Conservation (phyloP, 2,329 filamentous ascomycete genomes). For the Penicillium sp. region DNA sequence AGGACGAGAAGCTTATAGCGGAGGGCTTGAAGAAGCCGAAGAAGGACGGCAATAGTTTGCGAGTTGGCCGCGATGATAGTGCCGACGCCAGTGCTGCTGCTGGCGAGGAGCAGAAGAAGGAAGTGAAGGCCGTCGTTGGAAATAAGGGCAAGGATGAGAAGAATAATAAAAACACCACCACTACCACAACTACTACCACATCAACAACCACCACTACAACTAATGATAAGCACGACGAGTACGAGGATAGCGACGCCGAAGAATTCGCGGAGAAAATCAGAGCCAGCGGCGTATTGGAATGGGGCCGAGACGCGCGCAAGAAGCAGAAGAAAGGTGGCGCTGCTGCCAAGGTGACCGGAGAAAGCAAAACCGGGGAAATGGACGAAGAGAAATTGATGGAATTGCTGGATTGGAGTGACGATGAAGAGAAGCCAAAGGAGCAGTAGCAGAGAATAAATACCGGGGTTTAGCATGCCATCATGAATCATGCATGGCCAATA, state of each 20-base stretch:
- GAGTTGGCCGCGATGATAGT: slow-evolving; percentile 41
- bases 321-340: slow-evolving; percentile 55
- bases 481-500: too few species aligned
- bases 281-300: slow-evolving; percentile 46
- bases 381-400: slow-evolving; percentile 71
- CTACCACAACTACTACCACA: neutral
- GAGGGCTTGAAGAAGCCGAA: slow-evolving; percentile 40
- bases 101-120: neutral
- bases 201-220: neutral
- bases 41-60: slow-evolving; percentile 60
- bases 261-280: slow-evolving; percentile 32
- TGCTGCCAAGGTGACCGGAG: slow-evolving; percentile 58
- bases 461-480: too few species aligned
- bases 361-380: slow-evolving; percentile 60
- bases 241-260: slow-evolving; percentile 38
- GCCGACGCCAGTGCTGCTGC: neutral
- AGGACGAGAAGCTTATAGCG: slow-evolving; percentile 37
- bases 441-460: neutral
- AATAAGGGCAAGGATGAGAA: neutral
- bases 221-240: slow-evolving; percentile 4
- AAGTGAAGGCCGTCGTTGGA: neutral
- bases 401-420: slow-evolving; percentile 52
- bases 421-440: slow-evolving; percentile 10
- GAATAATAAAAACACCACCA: neutral
- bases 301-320: slow-evolving; percentile 65